Conservation (phyloP, 306 rosid genomes). For the Begonia masoniana region DNA sequence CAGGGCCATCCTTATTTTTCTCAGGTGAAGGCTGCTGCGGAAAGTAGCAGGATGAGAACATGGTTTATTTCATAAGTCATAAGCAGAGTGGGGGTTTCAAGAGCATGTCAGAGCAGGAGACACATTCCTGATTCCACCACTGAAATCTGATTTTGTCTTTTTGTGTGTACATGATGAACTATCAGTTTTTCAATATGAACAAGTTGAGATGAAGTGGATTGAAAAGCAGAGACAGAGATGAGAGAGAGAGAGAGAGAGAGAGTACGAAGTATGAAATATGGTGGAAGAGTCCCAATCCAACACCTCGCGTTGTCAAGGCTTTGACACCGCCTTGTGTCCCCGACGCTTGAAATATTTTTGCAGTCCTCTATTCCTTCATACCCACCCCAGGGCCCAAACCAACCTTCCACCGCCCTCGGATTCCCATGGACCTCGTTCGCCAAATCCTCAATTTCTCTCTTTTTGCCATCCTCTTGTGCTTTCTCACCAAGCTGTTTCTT, state of each 20-base stretch:
- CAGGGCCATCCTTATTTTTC: conserved; percentile 87
- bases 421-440: not conserved
- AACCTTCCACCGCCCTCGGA: conserved; percentile 5
- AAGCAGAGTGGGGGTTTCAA: no score
- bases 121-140: no score
- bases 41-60: conserved; percentile 83
- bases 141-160: no score
- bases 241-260: no score
- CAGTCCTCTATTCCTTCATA: not conserved
- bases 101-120: no score
- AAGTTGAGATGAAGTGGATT: no score
- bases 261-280: no score
- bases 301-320: conserved; percentile 16
- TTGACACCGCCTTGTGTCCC: conserved; percentile 17
- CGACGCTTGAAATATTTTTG: conserved; percentile 24
- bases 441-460: not conserved
- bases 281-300: conserved; percentile 23
- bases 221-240: no score
- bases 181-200: no score
- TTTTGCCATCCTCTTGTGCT: conserved; percentile 4
- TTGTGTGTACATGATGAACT: no score
- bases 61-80: conserved; percentile 6
- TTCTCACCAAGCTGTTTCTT: no score
- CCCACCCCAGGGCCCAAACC: conserved; percentile 2
- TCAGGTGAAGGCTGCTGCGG: conserved; percentile 92